Base-by-base conservation (phyloP, 1,284 basidiomycete genomes). In the Rhodotorula sp. region DNA sequence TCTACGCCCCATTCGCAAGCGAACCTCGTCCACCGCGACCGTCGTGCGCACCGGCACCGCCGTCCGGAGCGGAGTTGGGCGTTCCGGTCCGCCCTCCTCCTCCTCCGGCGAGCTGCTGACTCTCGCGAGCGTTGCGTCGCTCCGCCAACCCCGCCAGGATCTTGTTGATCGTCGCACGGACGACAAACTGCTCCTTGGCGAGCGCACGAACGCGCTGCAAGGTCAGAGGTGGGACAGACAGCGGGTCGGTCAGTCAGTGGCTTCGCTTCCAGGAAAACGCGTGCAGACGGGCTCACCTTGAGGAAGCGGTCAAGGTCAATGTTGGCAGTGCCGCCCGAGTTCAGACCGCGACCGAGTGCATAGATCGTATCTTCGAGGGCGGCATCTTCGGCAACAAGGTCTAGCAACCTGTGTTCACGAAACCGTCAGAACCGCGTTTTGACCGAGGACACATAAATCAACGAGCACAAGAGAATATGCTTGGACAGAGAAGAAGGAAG, bases 301-400 rank as follows among this genome's bases (percentile, higher is more conserved):
- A 96, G 84, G 84, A 95, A 97, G 59, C 91, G 87, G 80, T 97
- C 93, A 70, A 97, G 86, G 84, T 97, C 94, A 74, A 97, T 90
- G 68, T 92, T 87, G 31, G 76, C 74, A 1, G 68, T 76, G 15
- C 96, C 95, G 20, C 56, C 67, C 58, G 91, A 86, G 79, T 96
- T 96, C 75, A 99, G 85, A 5, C 94, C 96, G 69, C 95, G 87
- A 69, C 95, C 93, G 64, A 99, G 87, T 81, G 99, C 95, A 83
- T 98, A 99, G 71, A 98, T 90, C 39, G 96, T 96, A 82, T 99
- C 97, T 82, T 97, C 94, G 78, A 99, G 93, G 0, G 96, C 94
- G 78, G 95, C 94, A 81, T 99, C 97, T 81, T 99, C 97, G n/a
- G 97, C 94, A 12, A 97, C 90, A 31, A 99, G 85, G 80, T 97